Base-by-base conservation (phyloP, 176 grass and related monocot genomes). In the Oropetium thomaeum region DNA sequence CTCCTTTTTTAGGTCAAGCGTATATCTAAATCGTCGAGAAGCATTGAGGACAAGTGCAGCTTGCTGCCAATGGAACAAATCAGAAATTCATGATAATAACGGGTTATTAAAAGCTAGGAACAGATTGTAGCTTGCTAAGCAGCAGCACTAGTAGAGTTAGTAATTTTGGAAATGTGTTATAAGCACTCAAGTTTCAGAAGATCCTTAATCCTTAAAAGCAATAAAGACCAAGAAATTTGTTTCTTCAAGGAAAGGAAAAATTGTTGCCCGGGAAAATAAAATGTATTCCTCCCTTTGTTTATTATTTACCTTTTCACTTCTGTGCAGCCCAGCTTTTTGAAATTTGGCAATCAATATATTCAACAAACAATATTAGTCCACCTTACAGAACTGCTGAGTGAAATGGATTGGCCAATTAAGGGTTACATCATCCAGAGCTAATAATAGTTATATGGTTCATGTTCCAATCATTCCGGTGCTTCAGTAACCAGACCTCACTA, bases 1-100 rank as follows among this genome's bases (percentile, higher is more conserved):
- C 68, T 92, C 91, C 66, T 86, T 92, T 81, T 90, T 90, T 67
- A 99, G 83, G 80, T 99, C 91, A 59, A 99, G 75, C 0, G 96
- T 95, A 61, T 99, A 99, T 99, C 96, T 95, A 76, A 99, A 99
- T 61, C 96, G 82, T 22, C 96, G 92, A 66, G 89, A 92, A 85
- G 96, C 91, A 69, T 99, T 99, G 62, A 99, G 76, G 65, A 95
- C 96, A 65, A 99, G 86, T 19, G 87, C 96, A 76, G 96, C 89
- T 95, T 95, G 86, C 96, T 99, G 82, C 74, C 60, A 75, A 79
- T 75, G 35, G 42, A 57, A 48, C 32, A 68, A 86, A 74, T 7
- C 17, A 89, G 15, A 70, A 42, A 79, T 67, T 14, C 13, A 89
- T 30, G 70, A 49, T 71, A 67, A 20, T 40, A 35, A 79, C 3